Evolutionary conservation across 1,284 basidiomycete species (phyloP).

Genomic region (Xerocomus minutiporus): DNA sequence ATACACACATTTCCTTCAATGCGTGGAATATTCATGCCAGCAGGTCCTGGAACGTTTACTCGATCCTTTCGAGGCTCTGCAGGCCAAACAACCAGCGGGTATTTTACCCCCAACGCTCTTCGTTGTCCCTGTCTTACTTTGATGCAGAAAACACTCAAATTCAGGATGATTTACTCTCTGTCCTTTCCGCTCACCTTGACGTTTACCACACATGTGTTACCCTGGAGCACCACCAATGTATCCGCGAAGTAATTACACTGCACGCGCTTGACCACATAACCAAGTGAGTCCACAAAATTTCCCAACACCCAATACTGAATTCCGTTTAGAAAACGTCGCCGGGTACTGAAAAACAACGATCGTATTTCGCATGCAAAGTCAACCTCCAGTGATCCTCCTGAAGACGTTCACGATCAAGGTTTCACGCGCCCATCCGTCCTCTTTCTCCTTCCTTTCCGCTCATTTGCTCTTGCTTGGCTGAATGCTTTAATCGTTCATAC

Average conservation of each 20-base stretch:
- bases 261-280: slow-evolving; percentile 83
- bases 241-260: slow-evolving; percentile 65
- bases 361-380: slow-evolving; percentile 69
- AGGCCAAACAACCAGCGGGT: slow-evolving; percentile 54
- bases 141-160: slow-evolving; percentile 48
- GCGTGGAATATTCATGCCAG: not conserved
- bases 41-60: slow-evolving; percentile 63
- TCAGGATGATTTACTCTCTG: slow-evolving; percentile 62
- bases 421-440: slow-evolving; percentile 96
- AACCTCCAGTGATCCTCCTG: slow-evolving; percentile 49
- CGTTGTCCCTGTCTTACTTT: slow-evolving; percentile 9
- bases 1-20: not conserved
- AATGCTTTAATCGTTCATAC: slow-evolving; percentile 65
- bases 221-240: slow-evolving; percentile 47
- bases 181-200: slow-evolving; percentile 68
- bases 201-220: slow-evolving; percentile 65
- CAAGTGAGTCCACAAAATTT: slow-evolving; percentile 50
- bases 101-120: slow-evolving; percentile 11
- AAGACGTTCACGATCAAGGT: slow-evolving; percentile 91
- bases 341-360: slow-evolving; percentile 94
- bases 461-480: slow-evolving; percentile 79
- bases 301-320: slow-evolving; percentile 9
- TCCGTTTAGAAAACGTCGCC: slow-evolving; percentile 74
- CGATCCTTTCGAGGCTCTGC: slow-evolving; percentile 49
- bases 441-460: slow-evolving; percentile 89